Evolutionary conservation across 179 eudicot genomes (phyloP), one percentile per base, ranked within the genome.

Genomic region (Beta lomatogona): DNA sequence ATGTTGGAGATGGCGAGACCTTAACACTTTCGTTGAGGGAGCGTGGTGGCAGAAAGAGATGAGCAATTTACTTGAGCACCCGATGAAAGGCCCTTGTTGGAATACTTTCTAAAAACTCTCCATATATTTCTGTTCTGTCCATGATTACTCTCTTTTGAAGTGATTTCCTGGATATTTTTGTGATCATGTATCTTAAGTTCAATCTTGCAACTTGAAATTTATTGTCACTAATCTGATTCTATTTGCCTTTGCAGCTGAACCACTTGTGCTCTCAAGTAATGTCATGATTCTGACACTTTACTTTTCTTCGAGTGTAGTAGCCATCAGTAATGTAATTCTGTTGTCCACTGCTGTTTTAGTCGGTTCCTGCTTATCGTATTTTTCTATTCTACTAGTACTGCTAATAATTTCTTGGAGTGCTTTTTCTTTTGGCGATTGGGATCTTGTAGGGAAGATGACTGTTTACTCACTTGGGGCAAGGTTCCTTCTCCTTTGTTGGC

Each of bases 1-100:
- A 95, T 81, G 79, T 92, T 80, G 90, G 87, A 48, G 83, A 86
- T 80, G 95, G 98, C 22, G 98, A 95, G 82, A 82, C 86, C 28
- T 91, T 95, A 45, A 50, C 92, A 15, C 97, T 95, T 81, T 93
- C 98, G 18, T 83, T 95, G 82, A 95, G 97, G 89, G 98, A 95
- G 81, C 97, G 98, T 87, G 98, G 97, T 88, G 98, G 98, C 60
- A 86, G 91, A 54, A 92, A 89, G 87, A 85, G 93, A 88, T 89
- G 86, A 88, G 80, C 79, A 64, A 48, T 65, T 79, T 21, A 45
- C 73, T 65, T 48, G 71, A 15, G 58, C 65, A 28, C 48, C 57
- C 81, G 53, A 64, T 59, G 76, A 73, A 79, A 80, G 86, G 86
- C 83, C 74, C 77, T 68, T 82, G 82, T 81, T 80, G 77, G 82